Evolutionary conservation across 352 stramenopile genomes (phyloP).

Genomic region (Phytopythium mirpurense): DNA sequence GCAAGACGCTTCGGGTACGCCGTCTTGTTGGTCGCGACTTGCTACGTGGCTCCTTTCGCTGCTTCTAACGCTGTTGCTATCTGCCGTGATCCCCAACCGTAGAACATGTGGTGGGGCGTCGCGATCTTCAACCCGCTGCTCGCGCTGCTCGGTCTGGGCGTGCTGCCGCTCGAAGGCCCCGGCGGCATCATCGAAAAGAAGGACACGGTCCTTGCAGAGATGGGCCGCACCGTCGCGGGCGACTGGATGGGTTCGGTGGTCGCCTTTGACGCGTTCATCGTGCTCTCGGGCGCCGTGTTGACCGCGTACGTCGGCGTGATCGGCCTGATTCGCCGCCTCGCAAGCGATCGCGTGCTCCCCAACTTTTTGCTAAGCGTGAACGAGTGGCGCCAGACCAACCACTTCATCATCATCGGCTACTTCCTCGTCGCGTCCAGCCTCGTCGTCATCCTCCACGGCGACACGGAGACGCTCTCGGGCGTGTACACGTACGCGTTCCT

Average conservation of each 20-base stretch:
- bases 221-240: constrained; percentile 80
- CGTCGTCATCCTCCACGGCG: constrained; percentile 86
- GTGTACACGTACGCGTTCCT: constrained; percentile 97
- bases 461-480: constrained; percentile 89
- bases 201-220: constrained; percentile 89
- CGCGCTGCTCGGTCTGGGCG: constrained; percentile 86
- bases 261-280: constrained; percentile 91
- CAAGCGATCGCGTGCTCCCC: constrained; percentile 85
- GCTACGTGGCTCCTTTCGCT: constrained; percentile 1
- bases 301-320: constrained; percentile 93
- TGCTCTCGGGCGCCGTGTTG: constrained; percentile 90
- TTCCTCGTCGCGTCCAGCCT: constrained; percentile 87
- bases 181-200: constrained; percentile 79
- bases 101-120: constrained; percentile 94
- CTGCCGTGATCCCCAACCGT: constrained; percentile 2
- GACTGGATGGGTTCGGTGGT: constrained; percentile 74
- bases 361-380: constrained; percentile 81
- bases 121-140: constrained; percentile 94
- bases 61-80: not conserved
- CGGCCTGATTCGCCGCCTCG: constrained; percentile 88
- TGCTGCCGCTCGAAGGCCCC: constrained; percentile 77
- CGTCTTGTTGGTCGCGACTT: too few relatives aligned
- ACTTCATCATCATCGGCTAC: constrained; percentile 91
- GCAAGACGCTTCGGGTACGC: constrained; percentile 85
- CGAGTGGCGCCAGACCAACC: constrained; percentile 82